Evolutionary conservation across 495 filamentous ascomycete genomes (phyloP).

Genomic region (Penicillium argentinense): DNA sequence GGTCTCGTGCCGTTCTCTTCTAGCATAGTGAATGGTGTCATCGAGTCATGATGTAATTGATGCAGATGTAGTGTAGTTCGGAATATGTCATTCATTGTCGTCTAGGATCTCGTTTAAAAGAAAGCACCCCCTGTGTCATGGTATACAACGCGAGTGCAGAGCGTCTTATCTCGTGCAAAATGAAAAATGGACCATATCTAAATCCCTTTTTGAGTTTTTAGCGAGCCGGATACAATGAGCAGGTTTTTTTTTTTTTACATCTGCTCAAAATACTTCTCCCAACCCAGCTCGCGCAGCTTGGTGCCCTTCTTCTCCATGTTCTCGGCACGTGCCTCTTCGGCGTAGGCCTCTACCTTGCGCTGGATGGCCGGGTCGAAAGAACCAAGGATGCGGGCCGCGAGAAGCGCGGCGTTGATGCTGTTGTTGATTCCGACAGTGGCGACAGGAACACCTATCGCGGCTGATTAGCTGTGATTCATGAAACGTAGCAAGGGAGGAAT

Average conservation of each 20-base stretch:
- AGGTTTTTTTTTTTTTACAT: constrained; percentile 40
- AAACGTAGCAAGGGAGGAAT: constrained; percentile 2
- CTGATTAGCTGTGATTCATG: constrained; percentile 8
- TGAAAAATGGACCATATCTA: too few relatives aligned
- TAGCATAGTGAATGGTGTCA: too few relatives aligned
- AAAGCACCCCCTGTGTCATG: constrained; percentile 13
- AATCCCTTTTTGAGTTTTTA: too few relatives aligned
- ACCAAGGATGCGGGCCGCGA: constrained; percentile 85
- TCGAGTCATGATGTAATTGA: neutral
- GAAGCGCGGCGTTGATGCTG: constrained; percentile 83
- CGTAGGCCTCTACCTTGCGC: constrained; percentile 66
- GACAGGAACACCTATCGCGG: constrained; percentile 67
- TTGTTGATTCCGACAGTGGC: constrained; percentile 94
- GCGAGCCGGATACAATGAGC: neutral
- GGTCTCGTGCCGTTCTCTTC: too few relatives aligned
- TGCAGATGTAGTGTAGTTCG: neutral
- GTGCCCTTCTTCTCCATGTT: constrained; percentile 56
- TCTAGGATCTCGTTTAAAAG: constrained; percentile 20
- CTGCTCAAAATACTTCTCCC: constrained; percentile 66
- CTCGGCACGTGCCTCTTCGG: constrained; percentile 65
- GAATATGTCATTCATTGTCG: constrained; percentile 25
- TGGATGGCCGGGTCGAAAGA: constrained; percentile 57
- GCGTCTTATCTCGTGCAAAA: constrained; percentile 2
- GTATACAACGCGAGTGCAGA: constrained; percentile 7
- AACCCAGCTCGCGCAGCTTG: constrained; percentile 58